A percentile compares a stretch with the other conserved stretches of the same genome.
Evolutionary conservation across 2,329 filamentous ascomycete genomes (phyloP).

Genomic region (Colletotrichum eremochloae): DNA sequence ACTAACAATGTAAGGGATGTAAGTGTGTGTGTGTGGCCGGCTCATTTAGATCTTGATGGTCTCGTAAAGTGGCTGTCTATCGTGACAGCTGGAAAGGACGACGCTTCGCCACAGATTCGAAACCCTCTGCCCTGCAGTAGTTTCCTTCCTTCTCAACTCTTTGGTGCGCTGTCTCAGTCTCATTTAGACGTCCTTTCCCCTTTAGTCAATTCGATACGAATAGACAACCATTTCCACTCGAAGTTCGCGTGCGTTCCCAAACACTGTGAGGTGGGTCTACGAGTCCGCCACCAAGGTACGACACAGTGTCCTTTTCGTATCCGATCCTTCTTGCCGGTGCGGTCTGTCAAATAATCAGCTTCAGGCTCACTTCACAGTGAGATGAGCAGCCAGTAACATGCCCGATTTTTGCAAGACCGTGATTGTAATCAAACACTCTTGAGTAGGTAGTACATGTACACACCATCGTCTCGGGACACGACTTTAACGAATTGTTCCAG

Average conservation of each 20-base stretch:
- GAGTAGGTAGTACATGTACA: neutral
- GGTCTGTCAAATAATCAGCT: neutral
- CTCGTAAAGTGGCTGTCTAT: conserved; percentile 10
- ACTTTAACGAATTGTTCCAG: neutral
- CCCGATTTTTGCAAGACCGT: neutral
- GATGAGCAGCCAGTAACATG: neutral
- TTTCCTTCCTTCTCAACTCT: neutral
- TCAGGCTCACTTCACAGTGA: neutral
- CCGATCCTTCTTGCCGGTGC: neutral
- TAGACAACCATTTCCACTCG: conserved; percentile 1
- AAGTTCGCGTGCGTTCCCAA: neutral
- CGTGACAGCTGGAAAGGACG: neutral
- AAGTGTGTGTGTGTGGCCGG: conserved; percentile 10
- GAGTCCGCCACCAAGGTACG: conserved; percentile 1
- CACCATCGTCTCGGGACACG: conserved; percentile 2
- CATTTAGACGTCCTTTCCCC: too few relatives aligned
- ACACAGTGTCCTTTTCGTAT: neutral
- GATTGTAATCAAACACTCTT: neutral
- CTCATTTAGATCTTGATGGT: neutral
- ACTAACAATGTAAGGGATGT: neutral
- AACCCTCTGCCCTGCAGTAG: neutral
- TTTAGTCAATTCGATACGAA: neutral
- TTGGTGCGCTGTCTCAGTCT: neutral
- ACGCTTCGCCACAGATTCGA: neutral
- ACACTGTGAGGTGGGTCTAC: neutral